phyloP scores from a whole-genome alignment of 2,329 filamentous ascomycete genomes.

The Pseudogymnoascus sp. region DNA sequence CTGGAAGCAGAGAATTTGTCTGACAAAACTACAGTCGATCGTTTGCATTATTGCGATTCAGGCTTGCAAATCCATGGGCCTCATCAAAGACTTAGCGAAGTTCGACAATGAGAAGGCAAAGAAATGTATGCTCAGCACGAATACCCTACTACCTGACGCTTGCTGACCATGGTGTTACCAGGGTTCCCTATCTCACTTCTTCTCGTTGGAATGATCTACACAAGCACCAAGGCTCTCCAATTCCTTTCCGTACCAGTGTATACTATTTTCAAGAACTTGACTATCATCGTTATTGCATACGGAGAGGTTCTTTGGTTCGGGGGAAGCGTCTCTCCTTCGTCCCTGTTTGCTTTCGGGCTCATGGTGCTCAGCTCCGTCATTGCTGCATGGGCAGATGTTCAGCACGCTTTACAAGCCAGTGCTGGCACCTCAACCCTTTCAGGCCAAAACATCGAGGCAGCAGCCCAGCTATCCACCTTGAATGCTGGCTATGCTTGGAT shows the following conservation, averaged over 20 bases:
- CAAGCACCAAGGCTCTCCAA: conserved; percentile 88
- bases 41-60: conserved; percentile 85
- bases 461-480: conserved; percentile 74
- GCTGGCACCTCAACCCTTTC: conserved; percentile 33
- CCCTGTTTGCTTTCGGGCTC: conserved; percentile 86
- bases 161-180: conserved; percentile 32
- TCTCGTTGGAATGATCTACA: conserved; percentile 99
- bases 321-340: conserved; percentile 78
- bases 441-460: conserved; percentile 45
- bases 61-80: conserved; percentile 67
- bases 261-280: conserved; percentile 99
- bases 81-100: conserved; percentile 74
- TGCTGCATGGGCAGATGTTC: conserved; percentile 95
- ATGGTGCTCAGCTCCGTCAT: conserved; percentile 95
- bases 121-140: conserved; percentile 63
- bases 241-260: conserved; percentile 97
- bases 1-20: neutral
- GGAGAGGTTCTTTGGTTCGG: conserved; percentile 98
- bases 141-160: conserved; percentile 9
- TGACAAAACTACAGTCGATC: conserved; percentile 54
- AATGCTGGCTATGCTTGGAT: conserved; percentile 98
- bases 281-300: conserved; percentile 97
- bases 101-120: conserved; percentile 86
- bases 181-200: conserved; percentile 96
- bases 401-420: conserved; percentile 66